These are phyloP conservation scores for Echinochloa phyllopogon DNA, from an alignment of 176 grass and related monocot species.

Conservation along the genomic window DNA sequence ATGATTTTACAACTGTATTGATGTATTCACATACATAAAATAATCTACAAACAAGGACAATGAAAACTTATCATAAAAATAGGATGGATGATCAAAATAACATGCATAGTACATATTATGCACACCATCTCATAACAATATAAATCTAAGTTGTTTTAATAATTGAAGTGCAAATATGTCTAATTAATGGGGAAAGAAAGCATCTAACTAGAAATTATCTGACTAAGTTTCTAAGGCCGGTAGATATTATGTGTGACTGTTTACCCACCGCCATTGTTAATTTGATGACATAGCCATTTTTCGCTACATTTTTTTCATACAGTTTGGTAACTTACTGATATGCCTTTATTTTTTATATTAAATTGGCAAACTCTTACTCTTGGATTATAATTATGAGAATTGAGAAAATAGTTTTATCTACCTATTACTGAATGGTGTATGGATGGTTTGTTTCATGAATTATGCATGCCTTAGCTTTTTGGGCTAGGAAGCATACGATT, in stretches of 20 bases:
- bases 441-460: conserved; percentile 12
- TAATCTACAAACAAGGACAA: not conserved
- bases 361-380: not conserved
- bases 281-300: not conserved
- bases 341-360: not conserved
- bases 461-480: not conserved
- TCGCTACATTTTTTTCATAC: not conserved
- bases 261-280: not conserved
- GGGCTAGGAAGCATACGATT: not conserved
- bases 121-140: not conserved
- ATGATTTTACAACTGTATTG: not conserved
- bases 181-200: not conserved
- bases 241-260: not conserved
- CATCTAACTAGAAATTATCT: not conserved
- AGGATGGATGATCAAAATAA: not conserved
- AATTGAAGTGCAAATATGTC: not conserved
- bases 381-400: conserved; percentile 3
- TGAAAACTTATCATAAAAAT: not conserved
- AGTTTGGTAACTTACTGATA: not conserved
- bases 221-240: not conserved
- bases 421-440: not conserved
- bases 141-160: not conserved
- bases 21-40: not conserved
- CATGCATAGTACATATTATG: not conserved
- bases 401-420: not conserved